These are phyloP conservation scores for Spathaspora hagerdaliae DNA, from an alignment of 805 yeast species.

Conservation along the genomic window DNA sequence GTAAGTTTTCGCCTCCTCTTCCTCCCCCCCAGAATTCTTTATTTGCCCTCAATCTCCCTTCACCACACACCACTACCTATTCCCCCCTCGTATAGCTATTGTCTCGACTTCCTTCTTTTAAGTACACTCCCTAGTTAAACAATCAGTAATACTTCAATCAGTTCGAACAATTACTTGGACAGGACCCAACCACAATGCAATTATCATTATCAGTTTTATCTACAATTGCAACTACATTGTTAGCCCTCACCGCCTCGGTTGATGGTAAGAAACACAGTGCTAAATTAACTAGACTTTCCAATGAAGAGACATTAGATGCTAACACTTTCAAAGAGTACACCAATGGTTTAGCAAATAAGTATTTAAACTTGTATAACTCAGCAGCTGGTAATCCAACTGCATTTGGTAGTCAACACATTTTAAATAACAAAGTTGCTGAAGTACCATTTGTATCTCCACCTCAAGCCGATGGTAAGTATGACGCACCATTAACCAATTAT, in stretches of 20 bases:
- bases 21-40: too few species aligned
- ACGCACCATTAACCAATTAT: conserved; percentile 87
- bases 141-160: background rate
- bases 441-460: conserved; percentile 37
- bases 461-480: conserved; percentile 42
- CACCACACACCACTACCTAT: too few species aligned
- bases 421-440: conserved; percentile 21
- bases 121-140: too few species aligned
- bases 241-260: conserved; percentile 28
- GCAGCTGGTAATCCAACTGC: conserved; percentile 21
- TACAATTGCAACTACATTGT: conserved; percentile 38
- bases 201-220: conserved; percentile 35
- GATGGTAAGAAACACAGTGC: conserved; percentile 54
- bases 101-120: too few species aligned
- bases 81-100: too few species aligned
- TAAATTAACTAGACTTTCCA: conserved; percentile 55
- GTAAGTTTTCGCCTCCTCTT: too few species aligned
- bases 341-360: conserved; percentile 57
- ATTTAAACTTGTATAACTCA: conserved; percentile 45
- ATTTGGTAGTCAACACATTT: conserved; percentile 5
- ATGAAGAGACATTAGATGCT: conserved; percentile 53
- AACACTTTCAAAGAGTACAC: conserved; percentile 51
- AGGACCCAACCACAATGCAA: conserved; percentile 19
- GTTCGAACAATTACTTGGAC: background rate
- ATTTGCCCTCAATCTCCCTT: too few species aligned